Evolutionary conservation across 495 filamentous ascomycete genomes (phyloP).

Genomic region (Lasiosphaeriaceae sp.): DNA sequence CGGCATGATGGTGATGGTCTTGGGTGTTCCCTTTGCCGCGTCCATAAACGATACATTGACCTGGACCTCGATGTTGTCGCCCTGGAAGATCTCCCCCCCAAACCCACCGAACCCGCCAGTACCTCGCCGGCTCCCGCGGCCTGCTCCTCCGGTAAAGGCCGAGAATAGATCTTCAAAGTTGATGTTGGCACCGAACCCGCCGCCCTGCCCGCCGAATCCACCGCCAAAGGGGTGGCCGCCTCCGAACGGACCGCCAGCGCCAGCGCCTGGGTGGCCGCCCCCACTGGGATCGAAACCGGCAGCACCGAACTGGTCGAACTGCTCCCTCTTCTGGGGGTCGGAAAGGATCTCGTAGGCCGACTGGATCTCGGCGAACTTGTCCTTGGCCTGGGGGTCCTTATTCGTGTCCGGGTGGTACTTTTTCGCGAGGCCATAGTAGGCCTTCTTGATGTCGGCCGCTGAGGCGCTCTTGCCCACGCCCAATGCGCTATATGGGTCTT

Average conservation of each 20-base stretch:
- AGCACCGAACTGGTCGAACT: slow-evolving; percentile 85
- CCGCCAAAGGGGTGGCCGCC: slow-evolving; percentile 56
- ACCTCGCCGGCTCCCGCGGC: slow-evolving; percentile 45
- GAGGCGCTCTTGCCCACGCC: slow-evolving; percentile 79
- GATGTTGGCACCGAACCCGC: slow-evolving; percentile 55
- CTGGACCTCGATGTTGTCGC: slow-evolving; percentile 92
- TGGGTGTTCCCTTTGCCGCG: slow-evolving; percentile 79
- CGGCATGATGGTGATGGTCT: slow-evolving; percentile 75
- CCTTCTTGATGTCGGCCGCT: slow-evolving; percentile 91
- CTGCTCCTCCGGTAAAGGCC: slow-evolving; percentile 67
- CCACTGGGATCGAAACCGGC: slow-evolving; percentile 79
- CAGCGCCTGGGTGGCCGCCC: slow-evolving; percentile 63
- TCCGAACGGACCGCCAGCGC: slow-evolving; percentile 65
- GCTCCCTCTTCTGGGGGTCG: slow-evolving; percentile 85
- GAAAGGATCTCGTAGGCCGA: slow-evolving; percentile 88
- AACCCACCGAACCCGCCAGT: too few relatives aligned
- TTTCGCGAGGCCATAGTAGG: slow-evolving; percentile 96
- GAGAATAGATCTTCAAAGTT: slow-evolving; percentile 95
- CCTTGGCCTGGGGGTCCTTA: slow-evolving; percentile 86
- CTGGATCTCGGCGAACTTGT: slow-evolving; percentile 89
- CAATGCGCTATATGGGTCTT: slow-evolving; percentile 81
- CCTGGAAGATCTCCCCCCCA: slow-evolving; percentile 71
- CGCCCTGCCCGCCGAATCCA: slow-evolving; percentile 58
- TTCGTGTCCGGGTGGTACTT: slow-evolving; percentile 98
- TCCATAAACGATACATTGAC: slow-evolving; percentile 92